These are phyloP conservation scores for Populus trichocarpa DNA, from an alignment of 441 rosid species.

Conservation along the genomic window DNA sequence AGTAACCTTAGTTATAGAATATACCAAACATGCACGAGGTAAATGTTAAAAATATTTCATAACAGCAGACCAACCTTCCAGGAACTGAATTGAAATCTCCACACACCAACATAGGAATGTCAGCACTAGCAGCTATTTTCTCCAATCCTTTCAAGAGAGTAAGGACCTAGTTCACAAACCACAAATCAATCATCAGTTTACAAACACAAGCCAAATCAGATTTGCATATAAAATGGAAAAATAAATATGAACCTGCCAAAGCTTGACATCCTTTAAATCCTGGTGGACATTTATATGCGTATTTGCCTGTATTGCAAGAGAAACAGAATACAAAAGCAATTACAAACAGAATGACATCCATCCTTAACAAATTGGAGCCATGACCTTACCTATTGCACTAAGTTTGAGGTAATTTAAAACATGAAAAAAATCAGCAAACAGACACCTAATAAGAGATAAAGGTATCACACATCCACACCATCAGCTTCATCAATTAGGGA, in stretches of 20 bases:
- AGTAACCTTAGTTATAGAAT: constrained; percentile 6
- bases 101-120: constrained; percentile 98
- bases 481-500: background rate
- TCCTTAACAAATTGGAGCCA: background rate
- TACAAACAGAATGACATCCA: background rate
- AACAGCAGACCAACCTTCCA: constrained; percentile 60
- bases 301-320: constrained; percentile 68
- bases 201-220: background rate
- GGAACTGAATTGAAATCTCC: constrained; percentile 96
- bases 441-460: background rate
- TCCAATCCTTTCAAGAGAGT: constrained; percentile 96
- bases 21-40: background rate
- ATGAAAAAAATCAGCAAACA: background rate
- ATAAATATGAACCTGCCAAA: constrained; percentile 80
- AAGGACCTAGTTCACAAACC: constrained; percentile 60
- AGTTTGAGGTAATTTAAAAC: background rate
- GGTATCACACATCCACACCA: background rate
- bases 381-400: background rate
- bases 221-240: background rate
- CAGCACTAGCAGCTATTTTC: constrained; percentile 98
- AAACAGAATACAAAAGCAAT: background rate
- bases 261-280: constrained; percentile 95
- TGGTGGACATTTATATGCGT: constrained; percentile 89
- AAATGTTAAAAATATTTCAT: background rate
- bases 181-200: constrained; percentile 8